Percentiles rank a stretch among this genome's conserved stretches.
Evolutionary conservation across 2,329 filamentous ascomycete species (phyloP).

Genomic region (Colletotrichum tanaceti): DNA sequence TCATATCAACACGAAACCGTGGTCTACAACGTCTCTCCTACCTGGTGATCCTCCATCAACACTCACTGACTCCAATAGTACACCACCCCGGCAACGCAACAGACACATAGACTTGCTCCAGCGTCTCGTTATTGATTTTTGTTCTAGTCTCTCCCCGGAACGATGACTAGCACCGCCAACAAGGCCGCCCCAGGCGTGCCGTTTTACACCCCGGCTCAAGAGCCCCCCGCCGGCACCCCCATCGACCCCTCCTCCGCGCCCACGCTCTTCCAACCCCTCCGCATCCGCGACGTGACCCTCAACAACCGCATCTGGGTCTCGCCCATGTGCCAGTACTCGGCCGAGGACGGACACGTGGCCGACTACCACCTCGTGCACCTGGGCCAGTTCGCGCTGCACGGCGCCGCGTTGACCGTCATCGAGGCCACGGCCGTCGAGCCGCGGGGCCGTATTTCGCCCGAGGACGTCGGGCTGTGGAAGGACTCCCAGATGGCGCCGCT

Average conservation of each 20-base stretch:
- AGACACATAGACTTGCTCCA: background rate
- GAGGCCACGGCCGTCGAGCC: conserved; percentile 82
- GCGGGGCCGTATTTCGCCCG: conserved; percentile 84
- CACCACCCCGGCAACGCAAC: background rate
- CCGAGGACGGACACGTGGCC: conserved; percentile 74
- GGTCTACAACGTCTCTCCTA: background rate
- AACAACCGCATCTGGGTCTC: conserved; percentile 69
- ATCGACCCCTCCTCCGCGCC: conserved; percentile 56
- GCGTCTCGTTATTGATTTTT: background rate
- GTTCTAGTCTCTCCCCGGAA: background rate
- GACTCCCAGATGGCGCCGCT: conserved; percentile 83
- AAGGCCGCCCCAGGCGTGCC: conserved; percentile 58
- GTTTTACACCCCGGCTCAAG: conserved; percentile 67
- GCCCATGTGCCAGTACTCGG: conserved; percentile 72
- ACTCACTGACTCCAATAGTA: background rate
- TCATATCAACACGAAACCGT: conserved; percentile 34
- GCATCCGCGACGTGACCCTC: conserved; percentile 63
- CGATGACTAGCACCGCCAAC: conserved; percentile 48
- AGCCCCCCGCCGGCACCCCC: conserved; percentile 62
- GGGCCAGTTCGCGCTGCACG: conserved; percentile 80
- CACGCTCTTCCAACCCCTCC: conserved; percentile 68
- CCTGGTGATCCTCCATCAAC: background rate
- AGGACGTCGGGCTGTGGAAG: conserved; percentile 84
- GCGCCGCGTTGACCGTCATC: conserved; percentile 78
- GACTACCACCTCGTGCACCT: conserved; percentile 87